phyloP scores from a whole-genome alignment of 345 rosid species.

The Eucalyptus curtisii region DNA sequence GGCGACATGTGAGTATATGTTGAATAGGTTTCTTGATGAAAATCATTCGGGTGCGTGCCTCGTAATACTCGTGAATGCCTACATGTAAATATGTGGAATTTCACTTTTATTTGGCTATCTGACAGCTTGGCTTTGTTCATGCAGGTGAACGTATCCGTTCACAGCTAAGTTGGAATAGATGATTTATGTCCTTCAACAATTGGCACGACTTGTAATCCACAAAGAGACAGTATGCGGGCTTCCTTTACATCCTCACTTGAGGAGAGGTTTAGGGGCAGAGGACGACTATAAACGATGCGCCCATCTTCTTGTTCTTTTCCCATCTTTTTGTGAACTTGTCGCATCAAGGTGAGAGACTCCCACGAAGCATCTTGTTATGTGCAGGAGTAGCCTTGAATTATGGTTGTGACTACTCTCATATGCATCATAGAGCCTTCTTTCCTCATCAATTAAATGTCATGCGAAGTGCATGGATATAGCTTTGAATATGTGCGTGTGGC shows the following conservation, averaged over 20 bases:
- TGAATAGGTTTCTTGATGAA: slow-evolving; percentile 63
- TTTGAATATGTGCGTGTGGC: background rate
- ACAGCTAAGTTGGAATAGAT: slow-evolving; percentile 75
- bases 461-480: background rate
- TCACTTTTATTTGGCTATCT: background rate
- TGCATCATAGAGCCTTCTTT: background rate
- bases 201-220: slow-evolving; percentile 46
- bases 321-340: slow-evolving; percentile 73
- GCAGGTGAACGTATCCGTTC: slow-evolving; percentile 60
- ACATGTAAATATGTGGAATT: background rate
- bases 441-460: background rate
- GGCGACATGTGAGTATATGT: slow-evolving; percentile 60
- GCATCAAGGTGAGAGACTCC: slow-evolving; percentile 46
- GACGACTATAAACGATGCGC: slow-evolving; percentile 22
- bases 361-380: background rate
- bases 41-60: slow-evolving; percentile 41
- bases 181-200: slow-evolving; percentile 47
- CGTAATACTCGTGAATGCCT: background rate
- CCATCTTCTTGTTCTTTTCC: slow-evolving; percentile 75
- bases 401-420: background rate
- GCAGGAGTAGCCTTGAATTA: background rate
- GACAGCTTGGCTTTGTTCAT: background rate
- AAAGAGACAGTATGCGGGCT: slow-evolving; percentile 55
- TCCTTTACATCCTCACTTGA: slow-evolving; percentile 45
- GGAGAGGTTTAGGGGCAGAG: slow-evolving; percentile 25